Evolutionary conservation across 805 yeast species (phyloP).

Genomic region (Candida multigemmis): DNA sequence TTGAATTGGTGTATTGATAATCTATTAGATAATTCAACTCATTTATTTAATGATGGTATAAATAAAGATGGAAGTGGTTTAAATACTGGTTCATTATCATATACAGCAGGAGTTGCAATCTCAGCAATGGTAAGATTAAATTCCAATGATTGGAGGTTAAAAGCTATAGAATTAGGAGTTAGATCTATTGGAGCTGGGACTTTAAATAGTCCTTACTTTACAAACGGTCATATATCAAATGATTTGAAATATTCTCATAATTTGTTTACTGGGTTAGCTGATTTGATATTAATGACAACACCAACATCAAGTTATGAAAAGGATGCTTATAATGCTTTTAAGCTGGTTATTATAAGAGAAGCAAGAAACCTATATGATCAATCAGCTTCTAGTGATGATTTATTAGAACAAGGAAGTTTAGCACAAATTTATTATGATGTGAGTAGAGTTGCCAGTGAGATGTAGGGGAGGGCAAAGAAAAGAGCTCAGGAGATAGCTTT

Average conservation of each 20-base stretch:
- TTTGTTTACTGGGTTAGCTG: conserved; percentile 16
- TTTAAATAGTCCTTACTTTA: conserved; percentile 9
- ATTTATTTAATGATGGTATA: conserved; percentile 13
- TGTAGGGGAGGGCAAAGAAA: conserved; percentile 7
- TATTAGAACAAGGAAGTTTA: conserved; percentile 12
- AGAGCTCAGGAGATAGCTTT: no score
- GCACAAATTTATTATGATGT: conserved; percentile 12
- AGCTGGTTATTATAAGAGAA: conserved; percentile 10
- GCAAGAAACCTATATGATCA: conserved; percentile 9
- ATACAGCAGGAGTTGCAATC: conserved; percentile 18
- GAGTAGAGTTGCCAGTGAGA: conserved; percentile 7
- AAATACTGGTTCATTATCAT: conserved; percentile 18
- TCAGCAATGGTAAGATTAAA: conserved; percentile 13
- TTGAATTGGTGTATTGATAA: conserved; percentile 6
- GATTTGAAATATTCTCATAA: conserved; percentile 15
- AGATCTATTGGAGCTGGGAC: conserved; percentile 7
- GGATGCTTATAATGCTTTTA: conserved; percentile 9
- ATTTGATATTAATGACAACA: conserved; percentile 9
- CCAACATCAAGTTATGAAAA: conserved; percentile 7
- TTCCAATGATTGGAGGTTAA: conserved; percentile 10
- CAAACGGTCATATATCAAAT: conserved; percentile 14
- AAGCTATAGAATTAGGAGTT: conserved; percentile 12
- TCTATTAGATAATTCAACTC: conserved; percentile 7
- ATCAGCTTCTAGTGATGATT: conserved; percentile 5
- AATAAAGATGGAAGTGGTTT: conserved; percentile 6